These are phyloP conservation scores for Diversispora epigaea DNA, from an alignment of 192 early-diverging fungal genomes.

Conservation along the genomic window DNA sequence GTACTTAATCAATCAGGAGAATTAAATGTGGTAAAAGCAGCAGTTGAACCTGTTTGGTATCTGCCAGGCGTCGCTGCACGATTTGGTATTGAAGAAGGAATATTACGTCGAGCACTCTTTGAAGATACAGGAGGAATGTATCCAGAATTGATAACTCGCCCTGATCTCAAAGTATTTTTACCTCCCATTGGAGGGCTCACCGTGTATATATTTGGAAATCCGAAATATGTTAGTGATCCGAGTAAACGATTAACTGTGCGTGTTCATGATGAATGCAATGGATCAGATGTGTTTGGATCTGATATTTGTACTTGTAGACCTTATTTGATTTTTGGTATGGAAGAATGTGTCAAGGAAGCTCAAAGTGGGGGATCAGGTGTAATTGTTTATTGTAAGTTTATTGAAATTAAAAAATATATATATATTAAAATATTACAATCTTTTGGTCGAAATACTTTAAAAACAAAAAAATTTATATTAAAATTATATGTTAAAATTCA, in stretches of 20 bases:
- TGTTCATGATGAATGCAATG: slow-evolving; percentile 97
- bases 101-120: slow-evolving; percentile 80
- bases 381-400: slow-evolving; percentile 83
- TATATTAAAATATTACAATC: not conserved
- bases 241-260: slow-evolving; percentile 78
- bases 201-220: slow-evolving; percentile 92
- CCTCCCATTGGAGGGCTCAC: slow-evolving; percentile 92
- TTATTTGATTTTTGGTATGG: slow-evolving; percentile 85
- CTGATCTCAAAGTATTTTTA: slow-evolving; percentile 89
- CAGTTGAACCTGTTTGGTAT: slow-evolving; percentile 94
- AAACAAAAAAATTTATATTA: not conserved
- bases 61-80: slow-evolving; percentile 88
- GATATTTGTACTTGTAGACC: slow-evolving; percentile 86
- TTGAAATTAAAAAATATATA: not conserved
- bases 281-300: slow-evolving; percentile 82
- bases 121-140: slow-evolving; percentile 96
- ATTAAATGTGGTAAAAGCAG: slow-evolving; percentile 87
- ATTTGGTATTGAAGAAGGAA: slow-evolving; percentile 81
- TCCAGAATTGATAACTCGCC: slow-evolving; percentile 89
- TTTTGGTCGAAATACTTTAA: not conserved
- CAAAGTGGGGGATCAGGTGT: slow-evolving; percentile 89
- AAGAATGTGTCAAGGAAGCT: slow-evolving; percentile 83
- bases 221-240: slow-evolving; percentile 76
- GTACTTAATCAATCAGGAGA: slow-evolving; percentile 78
- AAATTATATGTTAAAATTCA: slow-evolving; percentile 23